Conservation (phyloP, 1,284 basidiomycete species). For the Tilletia indica region DNA sequence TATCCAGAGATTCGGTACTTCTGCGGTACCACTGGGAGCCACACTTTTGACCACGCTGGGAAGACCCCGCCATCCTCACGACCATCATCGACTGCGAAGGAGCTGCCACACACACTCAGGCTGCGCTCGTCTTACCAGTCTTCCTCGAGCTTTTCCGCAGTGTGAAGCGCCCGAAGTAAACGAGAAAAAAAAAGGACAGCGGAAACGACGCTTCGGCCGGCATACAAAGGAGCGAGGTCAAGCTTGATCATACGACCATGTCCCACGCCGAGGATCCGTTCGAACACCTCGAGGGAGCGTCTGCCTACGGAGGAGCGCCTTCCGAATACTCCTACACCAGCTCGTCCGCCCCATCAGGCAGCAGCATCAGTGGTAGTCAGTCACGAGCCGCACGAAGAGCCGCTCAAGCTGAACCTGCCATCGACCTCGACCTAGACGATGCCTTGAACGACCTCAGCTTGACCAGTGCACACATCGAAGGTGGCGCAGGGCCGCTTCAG, state of each 20-base stretch:
- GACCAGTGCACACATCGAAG: constrained; percentile 26
- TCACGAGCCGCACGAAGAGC: constrained; percentile 4
- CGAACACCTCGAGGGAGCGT: constrained; percentile 47
- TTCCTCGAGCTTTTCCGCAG: too few species aligned
- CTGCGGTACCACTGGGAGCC: too few species aligned
- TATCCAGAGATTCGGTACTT: too few species aligned
- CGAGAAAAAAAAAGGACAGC: too few species aligned
- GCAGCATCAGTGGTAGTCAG: background rate
- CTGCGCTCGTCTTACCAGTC: too few species aligned
- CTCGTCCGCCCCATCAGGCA: background rate
- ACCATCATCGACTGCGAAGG: too few species aligned
- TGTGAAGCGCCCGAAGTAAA: too few species aligned
- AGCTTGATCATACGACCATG: background rate
- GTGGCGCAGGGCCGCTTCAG: constrained; percentile 20
- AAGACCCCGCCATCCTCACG: too few species aligned
- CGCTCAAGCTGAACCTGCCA: constrained; percentile 19
- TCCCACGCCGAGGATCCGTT: constrained; percentile 35
- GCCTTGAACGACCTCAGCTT: constrained; percentile 41
- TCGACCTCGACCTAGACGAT: constrained; percentile 43
- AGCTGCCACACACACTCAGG: too few species aligned
- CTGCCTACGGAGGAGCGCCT: constrained; percentile 29
- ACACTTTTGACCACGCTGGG: too few species aligned
- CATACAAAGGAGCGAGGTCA: too few species aligned
- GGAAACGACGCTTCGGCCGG: too few species aligned
- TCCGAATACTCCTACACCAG: constrained; percentile 39